Conservation (phyloP, 1,139 yeast species). For the Kurtzmaniella quercitrusa region DNA sequence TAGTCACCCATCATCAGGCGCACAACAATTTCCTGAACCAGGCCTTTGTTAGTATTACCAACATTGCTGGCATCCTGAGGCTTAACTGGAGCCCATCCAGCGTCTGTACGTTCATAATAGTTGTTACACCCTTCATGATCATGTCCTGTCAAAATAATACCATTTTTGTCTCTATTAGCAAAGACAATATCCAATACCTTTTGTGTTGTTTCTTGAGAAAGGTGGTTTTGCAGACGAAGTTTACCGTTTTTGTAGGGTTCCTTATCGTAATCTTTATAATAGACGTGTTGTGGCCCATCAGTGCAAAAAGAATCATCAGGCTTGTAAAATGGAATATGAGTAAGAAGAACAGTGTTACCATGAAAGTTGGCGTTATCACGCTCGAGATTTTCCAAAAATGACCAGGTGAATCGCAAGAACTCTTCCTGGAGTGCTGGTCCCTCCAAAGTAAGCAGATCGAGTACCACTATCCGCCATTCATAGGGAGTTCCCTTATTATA, state of each 20-base stretch:
- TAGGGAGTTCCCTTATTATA: conserved; percentile 58
- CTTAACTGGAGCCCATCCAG: conserved; percentile 59
- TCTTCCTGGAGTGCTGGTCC: conserved; percentile 85
- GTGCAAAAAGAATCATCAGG: conserved; percentile 66
- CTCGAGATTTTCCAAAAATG: conserved; percentile 58
- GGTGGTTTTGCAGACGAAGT: conserved; percentile 83
- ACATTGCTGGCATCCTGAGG: conserved; percentile 12
- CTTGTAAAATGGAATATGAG: conserved; percentile 89
- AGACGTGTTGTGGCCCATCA: conserved; percentile 71
- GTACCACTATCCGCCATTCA: conserved; percentile 80
- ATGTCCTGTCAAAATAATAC: conserved; percentile 87
- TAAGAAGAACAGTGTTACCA: conserved; percentile 79
- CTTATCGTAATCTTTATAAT: conserved; percentile 56
- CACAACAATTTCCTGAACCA: conserved; percentile 77
- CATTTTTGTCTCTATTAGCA: conserved; percentile 56
- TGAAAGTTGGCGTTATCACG: conserved; percentile 45
- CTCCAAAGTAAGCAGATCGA: conserved; percentile 79
- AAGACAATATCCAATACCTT: conserved; percentile 66
- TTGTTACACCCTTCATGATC: conserved; percentile 94
- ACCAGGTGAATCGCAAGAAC: conserved; percentile 64
- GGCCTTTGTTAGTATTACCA: conserved; percentile 12
- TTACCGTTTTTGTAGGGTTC: conserved; percentile 68
- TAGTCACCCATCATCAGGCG: conserved; percentile 95
- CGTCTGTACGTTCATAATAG: conserved; percentile 46
- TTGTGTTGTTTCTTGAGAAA: conserved; percentile 63